Evolutionary conservation across 176 grass and related monocot genomes (phyloP), one percentile per base, ranked within the genome.

Genomic region (Elaeis guineensis): DNA sequence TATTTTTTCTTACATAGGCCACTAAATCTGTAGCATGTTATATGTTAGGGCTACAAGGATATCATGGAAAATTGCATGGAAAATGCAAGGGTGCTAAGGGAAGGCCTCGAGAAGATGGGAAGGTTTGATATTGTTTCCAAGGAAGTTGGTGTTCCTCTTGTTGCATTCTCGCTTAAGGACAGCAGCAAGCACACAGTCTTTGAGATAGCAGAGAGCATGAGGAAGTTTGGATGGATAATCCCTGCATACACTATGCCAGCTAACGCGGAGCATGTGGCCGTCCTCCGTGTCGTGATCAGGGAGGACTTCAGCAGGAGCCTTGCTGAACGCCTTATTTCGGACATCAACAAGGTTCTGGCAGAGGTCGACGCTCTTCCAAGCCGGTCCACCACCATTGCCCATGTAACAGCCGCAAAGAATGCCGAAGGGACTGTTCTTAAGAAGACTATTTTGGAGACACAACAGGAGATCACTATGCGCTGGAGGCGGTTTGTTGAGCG

Each of bases 191-290:
- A 73, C 73, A 86, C 39, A 3, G 79, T 81, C 44, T 95, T 86
- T 11, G 59, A 95, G 49, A 59, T 95, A 23, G 83, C 86, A 0
- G 79, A 95, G 54, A 81, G 74, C 75, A 61, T 95, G 69, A 69
- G 86, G 63, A 72, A 77, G 50, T 95, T 89, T 15, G 63, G 90
- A 5, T 95, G 82, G 86, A 95, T 95, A 25, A 79, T 95, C n/a
- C 90, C 85, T 0, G 86, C 90, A 3, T 95, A 90, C 79, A 90
- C 86, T 15, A 83, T 95, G 90, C 82, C 86, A 0, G n/a, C 86
- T 0, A 48, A 95, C 20, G 90, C 82, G 0, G 65, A 86, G 52
- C 86, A 89, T 6, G 76, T 95, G 3, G 63, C 85, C 0, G 86
- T 95, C 29, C 90, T 95, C 65, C 82, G 82, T 51, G 74, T 86